Evolutionary conservation across 306 rosid genomes (phyloP).

Genomic region (Ochetophila trinervis): DNA sequence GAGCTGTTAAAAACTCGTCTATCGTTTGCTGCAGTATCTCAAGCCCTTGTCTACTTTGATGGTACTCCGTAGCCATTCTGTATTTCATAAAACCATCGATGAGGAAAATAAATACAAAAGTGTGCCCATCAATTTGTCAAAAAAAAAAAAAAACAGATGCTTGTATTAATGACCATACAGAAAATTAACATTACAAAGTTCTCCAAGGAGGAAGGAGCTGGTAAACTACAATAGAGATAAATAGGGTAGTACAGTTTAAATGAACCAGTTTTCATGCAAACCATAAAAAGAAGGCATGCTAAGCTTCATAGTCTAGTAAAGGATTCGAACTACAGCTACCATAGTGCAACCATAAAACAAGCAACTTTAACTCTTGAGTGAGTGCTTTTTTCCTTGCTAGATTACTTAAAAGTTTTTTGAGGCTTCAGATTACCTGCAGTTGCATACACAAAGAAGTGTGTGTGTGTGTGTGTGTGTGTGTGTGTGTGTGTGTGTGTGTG

Average conservation of each 20-base stretch:
- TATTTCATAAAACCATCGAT: slow-evolving; percentile 23
- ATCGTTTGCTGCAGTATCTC: slow-evolving; percentile 60
- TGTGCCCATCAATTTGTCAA: background rate
- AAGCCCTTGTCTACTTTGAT: slow-evolving; percentile 66
- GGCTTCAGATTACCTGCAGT: background rate
- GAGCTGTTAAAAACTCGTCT: slow-evolving; percentile 56
- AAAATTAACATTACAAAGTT: too few relatives aligned
- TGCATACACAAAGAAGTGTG: background rate
- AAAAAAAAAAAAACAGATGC: background rate
- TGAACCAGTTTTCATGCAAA: background rate
- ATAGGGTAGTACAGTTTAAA: background rate
- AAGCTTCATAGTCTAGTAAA: background rate
- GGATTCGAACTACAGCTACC: background rate
- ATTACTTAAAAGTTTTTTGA: background rate
- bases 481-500: too few relatives aligned
- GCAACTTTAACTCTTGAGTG: background rate
- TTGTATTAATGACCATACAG: background rate
- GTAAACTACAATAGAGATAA: background rate
- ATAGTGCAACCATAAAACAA: background rate
- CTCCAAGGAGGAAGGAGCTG: background rate
- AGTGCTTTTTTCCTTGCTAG: too few relatives aligned
- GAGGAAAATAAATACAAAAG: slow-evolving; percentile 19
- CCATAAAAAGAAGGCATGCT: background rate
- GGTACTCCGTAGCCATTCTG: slow-evolving; percentile 82
- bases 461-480: too few relatives aligned